Base-by-base conservation (phyloP, 805 yeast species). In the Clavispora santaluciae region DNA sequence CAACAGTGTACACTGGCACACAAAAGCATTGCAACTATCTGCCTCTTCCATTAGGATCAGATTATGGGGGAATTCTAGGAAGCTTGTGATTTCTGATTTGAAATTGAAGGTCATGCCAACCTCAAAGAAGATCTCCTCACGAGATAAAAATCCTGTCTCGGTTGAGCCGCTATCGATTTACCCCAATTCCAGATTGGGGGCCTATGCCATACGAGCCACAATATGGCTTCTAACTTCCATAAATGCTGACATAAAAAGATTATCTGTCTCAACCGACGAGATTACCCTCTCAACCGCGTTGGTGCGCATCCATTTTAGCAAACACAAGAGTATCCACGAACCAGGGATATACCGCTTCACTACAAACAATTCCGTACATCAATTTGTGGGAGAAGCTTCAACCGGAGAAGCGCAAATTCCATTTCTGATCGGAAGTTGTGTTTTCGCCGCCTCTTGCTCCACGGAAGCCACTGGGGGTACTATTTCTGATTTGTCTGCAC, bases 31-130 rank as follows among this genome's bases (percentile, higher is more conserved):
- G n/a, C 18, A 36, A 13, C 12, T 68, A 1, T 20, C 40, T 3
- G 35, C 63, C 5, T 44, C 50, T 9, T 55, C 64, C 11, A 33
- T 66, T 2, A 45, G 69, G 17, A 47, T 68, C 23, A 48, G 66
- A 28, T 53, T 67, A 15, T 69, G 73, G 73, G 72, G 73, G 5
- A 65, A 61, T 37, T 45, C 63, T 15, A 46, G 61, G 31, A 57
- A 48, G 51, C 28, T 66, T 7, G 62, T 68, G 16, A 23, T 68
- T 4, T 60, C 59, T 17, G 64, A 56, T 35, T 36, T 64, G 21
- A 50, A 41, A 3, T 35, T 60, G 17, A 28, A 20, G 33, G 8
- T 30, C 20, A 7, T 3, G 16, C 33, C 16, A 22, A 28, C 5
- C 22, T 15, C 16, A 29, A 36, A 11, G 24, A 22, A 22, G 35